These are phyloP conservation scores for Macadamia integrifolia DNA, from an alignment of 164 flowering plant genomes.

Conservation along the genomic window DNA sequence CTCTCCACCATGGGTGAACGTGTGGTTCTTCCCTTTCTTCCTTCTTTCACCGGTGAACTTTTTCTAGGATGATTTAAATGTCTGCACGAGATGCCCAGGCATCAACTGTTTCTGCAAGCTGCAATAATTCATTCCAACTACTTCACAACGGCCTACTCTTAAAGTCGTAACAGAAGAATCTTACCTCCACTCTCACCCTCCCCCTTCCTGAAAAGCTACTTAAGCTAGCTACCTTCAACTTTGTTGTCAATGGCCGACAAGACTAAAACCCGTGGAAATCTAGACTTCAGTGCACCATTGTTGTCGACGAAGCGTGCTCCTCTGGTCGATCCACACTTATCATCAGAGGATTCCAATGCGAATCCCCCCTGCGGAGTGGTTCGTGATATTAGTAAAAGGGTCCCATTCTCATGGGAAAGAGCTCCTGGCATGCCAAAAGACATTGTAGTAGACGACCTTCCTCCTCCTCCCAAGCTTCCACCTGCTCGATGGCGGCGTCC, in stretches of 20 bases:
- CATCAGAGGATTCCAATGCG: constrained; percentile 1
- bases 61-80: constrained; percentile 6
- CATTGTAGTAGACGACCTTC: background rate
- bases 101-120: constrained; percentile 20
- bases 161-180: background rate
- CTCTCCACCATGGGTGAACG: too few species aligned
- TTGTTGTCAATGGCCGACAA: constrained; percentile 12
- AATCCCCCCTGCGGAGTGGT: constrained; percentile 8
- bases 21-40: too few species aligned
- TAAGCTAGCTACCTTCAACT: too few species aligned
- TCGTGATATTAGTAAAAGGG: constrained; percentile 19
- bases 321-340: background rate
- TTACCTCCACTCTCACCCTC: background rate
- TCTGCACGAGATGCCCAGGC: constrained; percentile 34
- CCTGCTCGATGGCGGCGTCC: constrained; percentile 38
- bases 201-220: background rate
- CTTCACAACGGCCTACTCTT: background rate
- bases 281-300: constrained; percentile 52
- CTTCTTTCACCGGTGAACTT: too few species aligned
- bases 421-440: constrained; percentile 61
- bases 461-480: constrained; percentile 41
- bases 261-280: constrained; percentile 22
- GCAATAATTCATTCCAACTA: background rate
- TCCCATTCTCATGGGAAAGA: constrained; percentile 75
- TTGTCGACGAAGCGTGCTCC: constrained; percentile 37